Conservation (phyloP, 192 early-diverging fungal genomes). For the Coemansia sp. region DNA sequence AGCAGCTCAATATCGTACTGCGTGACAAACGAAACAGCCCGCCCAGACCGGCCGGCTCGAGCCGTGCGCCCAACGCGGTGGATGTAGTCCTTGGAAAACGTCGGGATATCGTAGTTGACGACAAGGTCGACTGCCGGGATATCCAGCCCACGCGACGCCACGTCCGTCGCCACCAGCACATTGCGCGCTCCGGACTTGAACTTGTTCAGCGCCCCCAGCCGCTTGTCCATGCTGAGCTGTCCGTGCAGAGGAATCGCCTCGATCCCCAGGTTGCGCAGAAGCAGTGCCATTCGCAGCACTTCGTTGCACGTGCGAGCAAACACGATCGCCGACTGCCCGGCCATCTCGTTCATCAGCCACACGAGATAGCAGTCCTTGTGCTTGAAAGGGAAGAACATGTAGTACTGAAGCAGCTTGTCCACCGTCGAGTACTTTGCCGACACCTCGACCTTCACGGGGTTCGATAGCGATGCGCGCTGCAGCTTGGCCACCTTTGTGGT, state of each 20-base stretch:
- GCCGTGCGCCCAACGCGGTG: constrained; percentile 86
- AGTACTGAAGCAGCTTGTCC: constrained; percentile 89
- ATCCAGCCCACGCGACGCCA: constrained; percentile 90
- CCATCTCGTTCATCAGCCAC: constrained; percentile 91
- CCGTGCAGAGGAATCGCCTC: constrained; percentile 93
- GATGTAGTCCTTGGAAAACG: constrained; percentile 83
- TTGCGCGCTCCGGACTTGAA: constrained; percentile 88
- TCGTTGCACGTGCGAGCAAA: constrained; percentile 89
- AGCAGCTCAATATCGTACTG: constrained; percentile 95
- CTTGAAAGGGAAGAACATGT: constrained; percentile 94
- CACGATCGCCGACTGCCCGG: constrained; percentile 87
- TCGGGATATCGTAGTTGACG: constrained; percentile 95
- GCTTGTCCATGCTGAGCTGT: constrained; percentile 88
- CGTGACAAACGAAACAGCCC: constrained; percentile 77
- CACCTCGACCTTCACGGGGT: constrained; percentile 96
- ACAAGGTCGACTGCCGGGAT: constrained; percentile 95
- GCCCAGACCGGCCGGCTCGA: constrained; percentile 77
- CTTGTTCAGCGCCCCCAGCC: constrained; percentile 88
- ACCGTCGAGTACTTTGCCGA: constrained; percentile 96
- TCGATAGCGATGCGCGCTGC: constrained; percentile 81
- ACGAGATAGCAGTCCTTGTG: constrained; percentile 93
- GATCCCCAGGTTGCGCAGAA: constrained; percentile 92
- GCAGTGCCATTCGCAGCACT: constrained; percentile 78
- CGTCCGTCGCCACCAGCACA: constrained; percentile 94
- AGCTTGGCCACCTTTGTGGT: constrained; percentile 97